Percentiles rank a stretch among this genome's conserved stretches.
Evolutionary conservation across 768 basidiomycete species (phyloP).

Genomic region (Podaxis carcinomalis): DNA sequence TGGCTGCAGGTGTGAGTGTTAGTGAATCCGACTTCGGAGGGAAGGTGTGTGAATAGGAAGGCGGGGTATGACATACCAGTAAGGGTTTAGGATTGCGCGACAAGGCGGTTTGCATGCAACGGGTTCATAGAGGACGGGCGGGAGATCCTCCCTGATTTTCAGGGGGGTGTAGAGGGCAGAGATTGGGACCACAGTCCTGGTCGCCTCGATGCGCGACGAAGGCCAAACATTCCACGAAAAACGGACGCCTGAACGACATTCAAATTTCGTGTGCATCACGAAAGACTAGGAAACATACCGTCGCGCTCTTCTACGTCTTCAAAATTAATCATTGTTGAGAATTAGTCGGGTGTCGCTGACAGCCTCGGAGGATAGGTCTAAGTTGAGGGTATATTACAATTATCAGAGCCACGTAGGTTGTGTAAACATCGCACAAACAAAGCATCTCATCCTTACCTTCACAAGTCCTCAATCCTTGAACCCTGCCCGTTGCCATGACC

Average conservation of each 20-base stretch:
- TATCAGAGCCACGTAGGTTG: constrained; percentile 28
- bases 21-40: background rate
- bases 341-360: constrained; percentile 36
- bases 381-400: background rate
- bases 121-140: constrained; percentile 95
- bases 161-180: constrained; percentile 96
- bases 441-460: background rate
- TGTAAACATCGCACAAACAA: constrained; percentile 26
- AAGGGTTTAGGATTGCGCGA: constrained; percentile 95
- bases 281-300: constrained; percentile 45
- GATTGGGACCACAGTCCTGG: constrained; percentile 95
- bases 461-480: background rate
- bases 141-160: constrained; percentile 90
- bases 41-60: background rate
- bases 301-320: constrained; percentile 98
- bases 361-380: constrained; percentile 20
- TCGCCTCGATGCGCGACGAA: constrained; percentile 96
- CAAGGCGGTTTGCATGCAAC: constrained; percentile 98
- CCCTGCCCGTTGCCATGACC: background rate
- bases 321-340: constrained; percentile 66
- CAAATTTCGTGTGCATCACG: background rate
- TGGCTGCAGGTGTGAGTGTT: constrained; percentile 52
- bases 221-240: constrained; percentile 99
- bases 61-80: constrained; percentile 61
- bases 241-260: constrained; percentile 62